These are phyloP conservation scores for Hirsutella rhossiliensis DNA, from an alignment of 2,329 filamentous ascomycete species.

Conservation along the genomic window DNA sequence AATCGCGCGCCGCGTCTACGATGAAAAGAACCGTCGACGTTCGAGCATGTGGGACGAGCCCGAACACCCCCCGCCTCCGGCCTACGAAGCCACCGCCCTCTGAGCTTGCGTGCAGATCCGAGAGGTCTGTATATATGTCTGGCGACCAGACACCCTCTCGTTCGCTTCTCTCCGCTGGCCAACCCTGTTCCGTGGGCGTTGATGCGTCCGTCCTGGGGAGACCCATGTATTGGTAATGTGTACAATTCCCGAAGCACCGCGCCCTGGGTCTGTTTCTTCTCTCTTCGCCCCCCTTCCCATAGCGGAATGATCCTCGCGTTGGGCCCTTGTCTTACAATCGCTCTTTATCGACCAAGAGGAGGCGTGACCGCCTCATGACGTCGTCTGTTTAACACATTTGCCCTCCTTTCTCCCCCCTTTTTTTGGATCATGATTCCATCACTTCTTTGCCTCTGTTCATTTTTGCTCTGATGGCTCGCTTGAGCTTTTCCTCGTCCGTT, in stretches of 20 bases:
- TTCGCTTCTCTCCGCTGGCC: not conserved
- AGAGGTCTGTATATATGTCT: constrained; percentile 6
- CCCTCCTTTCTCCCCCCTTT: not conserved
- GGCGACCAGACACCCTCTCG: not conserved
- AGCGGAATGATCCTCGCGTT: not conserved
- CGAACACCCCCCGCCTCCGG: constrained; percentile 47
- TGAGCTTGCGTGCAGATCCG: constrained; percentile 14
- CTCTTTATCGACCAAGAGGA: no score
- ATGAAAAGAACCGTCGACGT: constrained; percentile 55
- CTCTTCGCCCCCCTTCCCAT: not conserved
- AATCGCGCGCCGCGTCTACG: constrained; percentile 75
- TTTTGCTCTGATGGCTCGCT: no score
- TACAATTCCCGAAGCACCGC: not conserved
- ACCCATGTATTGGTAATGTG: not conserved
- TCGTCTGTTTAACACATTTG: not conserved
- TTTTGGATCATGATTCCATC: not conserved
- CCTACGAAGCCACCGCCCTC: constrained; percentile 41
- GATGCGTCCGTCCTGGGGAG: not conserved
- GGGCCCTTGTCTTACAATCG: no score
- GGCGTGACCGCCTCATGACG: no score
- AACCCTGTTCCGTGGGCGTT: no score
- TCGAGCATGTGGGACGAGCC: constrained; percentile 31
- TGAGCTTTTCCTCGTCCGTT: no score
- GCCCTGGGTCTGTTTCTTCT: not conserved
- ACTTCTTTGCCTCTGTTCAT: no score